Conservation (phyloP, 805 yeast genomes). For the Wickerhamomyces subpelliculosus region DNA sequence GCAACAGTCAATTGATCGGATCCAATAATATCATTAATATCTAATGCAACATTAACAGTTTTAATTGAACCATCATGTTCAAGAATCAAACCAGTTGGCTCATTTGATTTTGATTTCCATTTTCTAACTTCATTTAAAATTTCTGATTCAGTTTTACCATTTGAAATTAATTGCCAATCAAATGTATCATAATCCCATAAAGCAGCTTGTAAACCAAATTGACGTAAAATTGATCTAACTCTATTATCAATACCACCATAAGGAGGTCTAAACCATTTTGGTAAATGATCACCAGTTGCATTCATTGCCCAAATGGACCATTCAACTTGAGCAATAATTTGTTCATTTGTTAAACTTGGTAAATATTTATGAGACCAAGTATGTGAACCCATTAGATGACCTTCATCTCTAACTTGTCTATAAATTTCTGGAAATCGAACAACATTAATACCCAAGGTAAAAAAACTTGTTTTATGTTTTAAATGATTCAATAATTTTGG, state of each 20-base stretch:
- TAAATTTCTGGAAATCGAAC: slow-evolving; percentile 74
- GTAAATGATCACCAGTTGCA: slow-evolving; percentile 81
- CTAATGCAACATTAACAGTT: slow-evolving; percentile 66
- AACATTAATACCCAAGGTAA: slow-evolving; percentile 77
- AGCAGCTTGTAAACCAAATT: slow-evolving; percentile 82
- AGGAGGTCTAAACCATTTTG: slow-evolving; percentile 95
- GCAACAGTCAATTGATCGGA: slow-evolving; percentile 68
- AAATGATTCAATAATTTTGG: slow-evolving; percentile 49
- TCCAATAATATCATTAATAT: slow-evolving; percentile 50
- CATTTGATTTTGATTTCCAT: slow-evolving; percentile 36
- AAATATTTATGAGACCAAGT: slow-evolving; percentile 90
- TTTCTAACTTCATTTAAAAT: slow-evolving; percentile 47
- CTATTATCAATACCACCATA: slow-evolving; percentile 92
- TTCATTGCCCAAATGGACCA: slow-evolving; percentile 99
- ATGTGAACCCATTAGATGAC: slow-evolving; percentile 82
- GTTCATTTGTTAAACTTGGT: slow-evolving; percentile 71
- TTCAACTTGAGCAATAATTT: slow-evolving; percentile 80
- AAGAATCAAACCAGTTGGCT: slow-evolving; percentile 57
- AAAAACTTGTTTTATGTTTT: slow-evolving; percentile 62
- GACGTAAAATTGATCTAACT: slow-evolving; percentile 69
- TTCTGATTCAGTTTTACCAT: slow-evolving; percentile 42
- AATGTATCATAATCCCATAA: slow-evolving; percentile 89
- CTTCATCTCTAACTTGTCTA: slow-evolving; percentile 42
- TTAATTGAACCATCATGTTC: slow-evolving; percentile 75
- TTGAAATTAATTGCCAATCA: slow-evolving; percentile 74